Evolutionary conservation across 352 stramenopile genomes (phyloP), one percentile per base, ranked within the genome.

Genomic region (Globisporangium polare): DNA sequence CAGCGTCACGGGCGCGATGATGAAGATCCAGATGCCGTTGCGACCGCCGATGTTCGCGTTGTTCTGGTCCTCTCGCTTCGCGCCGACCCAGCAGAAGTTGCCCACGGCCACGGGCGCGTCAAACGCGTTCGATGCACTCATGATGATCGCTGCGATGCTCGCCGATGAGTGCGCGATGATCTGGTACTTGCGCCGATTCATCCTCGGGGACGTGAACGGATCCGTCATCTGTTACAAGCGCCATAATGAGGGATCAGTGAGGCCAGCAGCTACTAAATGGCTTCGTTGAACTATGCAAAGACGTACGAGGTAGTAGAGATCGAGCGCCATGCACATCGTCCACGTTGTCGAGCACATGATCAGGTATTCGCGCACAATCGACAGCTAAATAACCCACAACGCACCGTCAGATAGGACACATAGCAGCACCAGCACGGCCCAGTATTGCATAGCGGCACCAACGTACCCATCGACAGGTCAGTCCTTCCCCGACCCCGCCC

Each of bases 81-180:
- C 75, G 12, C 80, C 81, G 62, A 92, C 75, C 83, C 83, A 92
- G 55, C 83, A 92, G 54, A 92, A 90, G 53, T 79, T 72, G 8
- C 80, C 80, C 15, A 90, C 80, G 15, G 77, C 81, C 3, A 89
- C 72, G 4, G 77, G 75, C 39, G 75, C 75, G 5, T 77, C 74
- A 29, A 89, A 87, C 6, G 70, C 80, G 45, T 84, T 69, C 29
- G 78, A 84, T 0, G 75, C 62, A 6, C 62, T 67, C 75, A 88
- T 86, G 66, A 86, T 72, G 20, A 80, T 54, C 1, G 75, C 75
- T 39, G 67, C 74, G 0, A 72, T 2, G 9, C 71, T 61, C 54
- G 78, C 80, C 6, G 73, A 58, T 3, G 68, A 29, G 51, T 90
- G 80, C 10, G 71, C 64, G 26, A 87, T 75, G 24, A 78, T 55